Conservation (phyloP, 176 grass and related monocot genomes). For the Musa itinerans region DNA sequence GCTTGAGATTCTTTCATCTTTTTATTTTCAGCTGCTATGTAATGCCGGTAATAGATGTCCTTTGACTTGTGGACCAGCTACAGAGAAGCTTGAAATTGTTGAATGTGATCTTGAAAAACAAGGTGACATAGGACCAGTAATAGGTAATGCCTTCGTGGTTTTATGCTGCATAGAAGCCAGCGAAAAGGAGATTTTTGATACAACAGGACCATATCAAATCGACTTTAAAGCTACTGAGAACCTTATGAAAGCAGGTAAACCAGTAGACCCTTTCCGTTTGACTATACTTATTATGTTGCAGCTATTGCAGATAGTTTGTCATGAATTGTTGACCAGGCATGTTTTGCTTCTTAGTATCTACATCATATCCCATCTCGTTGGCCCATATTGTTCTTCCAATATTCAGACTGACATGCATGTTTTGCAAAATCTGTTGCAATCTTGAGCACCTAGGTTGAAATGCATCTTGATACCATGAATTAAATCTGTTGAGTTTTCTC, state of each 20-base stretch:
- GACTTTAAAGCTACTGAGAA: conserved; percentile 69
- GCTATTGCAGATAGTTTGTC: not conserved
- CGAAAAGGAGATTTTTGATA: conserved; percentile 75
- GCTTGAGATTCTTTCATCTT: conserved; percentile 2
- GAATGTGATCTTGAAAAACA: conserved; percentile 84
- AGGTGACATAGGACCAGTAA: conserved; percentile 36
- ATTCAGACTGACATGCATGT: not conserved
- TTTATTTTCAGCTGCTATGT: conserved; percentile 3
- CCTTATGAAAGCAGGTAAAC: conserved; percentile 60
- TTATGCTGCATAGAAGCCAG: conserved; percentile 91
- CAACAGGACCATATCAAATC: conserved; percentile 80
- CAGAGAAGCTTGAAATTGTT: conserved; percentile 63
- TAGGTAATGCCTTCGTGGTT: conserved; percentile 50
- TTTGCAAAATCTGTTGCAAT: not conserved
- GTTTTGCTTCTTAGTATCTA: not conserved
- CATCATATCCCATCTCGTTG: too few relatives aligned
- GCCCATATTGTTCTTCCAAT: too few relatives aligned
- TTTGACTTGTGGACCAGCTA: conserved; percentile 53
- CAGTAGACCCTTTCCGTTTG: not conserved
- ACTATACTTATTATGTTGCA: not conserved
- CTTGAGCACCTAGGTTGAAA: not conserved
- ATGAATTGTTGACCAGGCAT: not conserved
- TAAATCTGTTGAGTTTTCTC: not conserved
- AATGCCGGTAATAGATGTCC: conserved; percentile 21
- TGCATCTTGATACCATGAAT: not conserved